Evolutionary conservation across 257 asterid species (phyloP).

Genomic region (Penstemon barbatus): DNA sequence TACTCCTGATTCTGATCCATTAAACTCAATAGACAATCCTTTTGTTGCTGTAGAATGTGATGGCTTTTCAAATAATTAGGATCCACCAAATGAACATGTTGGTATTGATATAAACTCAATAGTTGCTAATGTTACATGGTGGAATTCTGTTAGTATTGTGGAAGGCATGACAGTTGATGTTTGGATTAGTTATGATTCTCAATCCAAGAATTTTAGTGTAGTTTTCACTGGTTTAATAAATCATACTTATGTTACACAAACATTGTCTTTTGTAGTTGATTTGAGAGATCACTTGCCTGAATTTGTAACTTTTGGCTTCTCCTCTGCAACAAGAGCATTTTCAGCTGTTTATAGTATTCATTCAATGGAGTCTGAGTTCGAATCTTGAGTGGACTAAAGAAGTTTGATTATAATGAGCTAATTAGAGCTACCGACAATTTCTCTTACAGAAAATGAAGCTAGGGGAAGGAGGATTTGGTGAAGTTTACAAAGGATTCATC

Average conservation of each 20-base stretch:
- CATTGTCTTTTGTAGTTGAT: constrained; percentile 9
- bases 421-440: constrained; percentile 38
- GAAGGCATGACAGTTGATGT: constrained; percentile 24
- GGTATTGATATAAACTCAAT: constrained; percentile 41
- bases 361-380: constrained; percentile 33
- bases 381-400: too few relatives aligned
- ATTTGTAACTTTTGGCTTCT: constrained; percentile 27
- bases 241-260: background rate
- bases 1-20: background rate
- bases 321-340: constrained; percentile 28
- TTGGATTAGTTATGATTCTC: constrained; percentile 32
- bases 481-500: constrained; percentile 40
- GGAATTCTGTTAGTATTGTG: background rate
- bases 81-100: constrained; percentile 30
- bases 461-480: too few relatives aligned
- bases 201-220: constrained; percentile 19
- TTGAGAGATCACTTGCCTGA: constrained; percentile 35
- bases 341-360: constrained; percentile 9
- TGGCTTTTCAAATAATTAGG: constrained; percentile 26
- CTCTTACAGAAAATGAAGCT: constrained; percentile 31
- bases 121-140: constrained; percentile 15
- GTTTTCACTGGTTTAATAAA: constrained; percentile 8
- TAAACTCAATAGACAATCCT: constrained; percentile 13
- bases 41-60: constrained; percentile 52
- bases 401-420: too few relatives aligned